Evolutionary conservation across 805 yeast genomes (phyloP), one percentile per base, ranked within the genome.

Genomic region (Scheffersomyces amazonensis): DNA sequence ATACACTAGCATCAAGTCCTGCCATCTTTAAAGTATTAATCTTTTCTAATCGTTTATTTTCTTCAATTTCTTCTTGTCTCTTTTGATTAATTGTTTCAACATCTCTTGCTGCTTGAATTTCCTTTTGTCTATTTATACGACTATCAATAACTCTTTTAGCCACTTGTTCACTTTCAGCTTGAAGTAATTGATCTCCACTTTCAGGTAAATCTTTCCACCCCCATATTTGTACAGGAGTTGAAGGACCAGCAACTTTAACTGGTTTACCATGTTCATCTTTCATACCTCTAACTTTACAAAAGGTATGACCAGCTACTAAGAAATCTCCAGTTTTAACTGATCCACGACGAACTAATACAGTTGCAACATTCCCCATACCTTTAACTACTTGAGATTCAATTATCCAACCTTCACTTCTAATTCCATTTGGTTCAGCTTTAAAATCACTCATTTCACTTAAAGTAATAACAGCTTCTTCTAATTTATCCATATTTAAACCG

Each of bases 181-280:
- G 83, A 4, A 91, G 56, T 1, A 87, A 80, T 46, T 78, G 78
- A 45, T 88, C 96, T 8, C 99, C 99, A 9, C 96, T 93, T 36
- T 78, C 86, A 0, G 98, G 98, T 25, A 90, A 64, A 24, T 81
- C 90, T 55, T 85, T 89, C 99, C 99, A 93, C 1, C 99, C 99
- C 56, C 87, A 75, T 6, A 93, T 71, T 52, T 88, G 95, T 1
- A 87, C 95, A 0, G 98, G 96, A 7, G 85, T 81, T 0, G 96
- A 83, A 0, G 99, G 98, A 1, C 79, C 77, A 0, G 96, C 97
- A 21, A 58, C 42, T 41, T 79, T 76, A 7, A 88, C 60, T 0
- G 69, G 40, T 46, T 79, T 79, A 3, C 91, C 90, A 40, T 65
- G 56, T 47, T 88, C 96, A 58, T 88, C 86, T 39, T 73, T 74